These are phyloP conservation scores for Pseudomonodictys pantanalensis DNA, from an alignment of 495 filamentous ascomycete species.

Conservation along the genomic window DNA sequence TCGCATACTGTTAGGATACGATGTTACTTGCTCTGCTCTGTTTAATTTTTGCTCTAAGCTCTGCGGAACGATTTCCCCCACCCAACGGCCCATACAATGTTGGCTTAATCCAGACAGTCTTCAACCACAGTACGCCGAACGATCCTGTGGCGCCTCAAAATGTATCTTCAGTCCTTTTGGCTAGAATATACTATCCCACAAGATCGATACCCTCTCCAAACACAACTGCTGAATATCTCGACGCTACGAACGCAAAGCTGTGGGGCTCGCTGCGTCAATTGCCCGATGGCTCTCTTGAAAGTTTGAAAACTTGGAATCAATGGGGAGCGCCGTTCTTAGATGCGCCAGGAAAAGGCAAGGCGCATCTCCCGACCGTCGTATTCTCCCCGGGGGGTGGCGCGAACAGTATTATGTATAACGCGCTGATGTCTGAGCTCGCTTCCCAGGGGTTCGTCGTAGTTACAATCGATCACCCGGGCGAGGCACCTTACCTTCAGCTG, in stretches of 20 bases:
- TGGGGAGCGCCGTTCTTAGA: not conserved
- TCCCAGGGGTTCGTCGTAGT: constrained; percentile 27
- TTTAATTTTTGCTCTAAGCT: too few relatives aligned
- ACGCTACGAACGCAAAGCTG: constrained; percentile 10
- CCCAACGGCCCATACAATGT: constrained; percentile 19
- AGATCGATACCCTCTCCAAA: constrained; percentile 3
- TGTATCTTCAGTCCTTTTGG: not conserved
- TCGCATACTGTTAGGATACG: too few relatives aligned
- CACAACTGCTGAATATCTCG: constrained; percentile 12
- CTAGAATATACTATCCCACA: constrained; percentile 16
- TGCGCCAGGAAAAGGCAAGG: not conserved
- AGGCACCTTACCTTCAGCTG: constrained; percentile 22
- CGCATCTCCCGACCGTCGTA: constrained; percentile 12
- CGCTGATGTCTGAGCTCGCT: constrained; percentile 8
- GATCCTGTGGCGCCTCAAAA: constrained; percentile 21
- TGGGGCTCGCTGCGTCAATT: constrained; percentile 2
- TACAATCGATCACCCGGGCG: constrained; percentile 23
- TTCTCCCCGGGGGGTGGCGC: constrained; percentile 18
- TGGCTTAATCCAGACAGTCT: constrained; percentile 20
- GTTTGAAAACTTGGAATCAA: constrained; percentile 8
- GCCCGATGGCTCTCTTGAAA: constrained; percentile 6
- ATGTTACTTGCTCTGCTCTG: too few relatives aligned
- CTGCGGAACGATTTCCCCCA: constrained; percentile 7
- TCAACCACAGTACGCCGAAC: constrained; percentile 26
- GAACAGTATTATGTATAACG: constrained; percentile 14